Conservation (phyloP, 2,329 filamentous ascomycete species). For the Phialophora chinensis region DNA sequence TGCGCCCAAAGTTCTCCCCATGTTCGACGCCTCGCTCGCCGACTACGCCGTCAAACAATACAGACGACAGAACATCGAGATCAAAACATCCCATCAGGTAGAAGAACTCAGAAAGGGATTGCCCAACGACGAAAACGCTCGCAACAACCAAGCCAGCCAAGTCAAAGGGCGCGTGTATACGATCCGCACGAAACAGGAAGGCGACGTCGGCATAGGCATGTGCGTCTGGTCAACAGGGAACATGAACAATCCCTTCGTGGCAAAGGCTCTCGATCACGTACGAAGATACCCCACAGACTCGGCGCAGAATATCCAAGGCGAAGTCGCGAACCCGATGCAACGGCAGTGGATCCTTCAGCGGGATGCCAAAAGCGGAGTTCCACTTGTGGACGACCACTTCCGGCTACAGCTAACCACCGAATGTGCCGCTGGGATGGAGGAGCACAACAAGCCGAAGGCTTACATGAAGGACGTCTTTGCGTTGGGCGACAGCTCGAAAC, state of each 20-base stretch:
- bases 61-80: constrained; percentile 60
- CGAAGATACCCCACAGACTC: constrained; percentile 45
- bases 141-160: constrained; percentile 46
- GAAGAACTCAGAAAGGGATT: constrained; percentile 58
- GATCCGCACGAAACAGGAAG: constrained; percentile 62
- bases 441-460: constrained; percentile 43
- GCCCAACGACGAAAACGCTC: constrained; percentile 46
- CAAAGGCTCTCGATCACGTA: constrained; percentile 50
- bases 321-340: constrained; percentile 30
- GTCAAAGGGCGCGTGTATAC: constrained; percentile 56
- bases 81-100: constrained; percentile 65
- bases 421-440: constrained; percentile 32
- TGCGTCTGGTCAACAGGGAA: constrained; percentile 65
- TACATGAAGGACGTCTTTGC: constrained; percentile 61
- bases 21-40: constrained; percentile 65
- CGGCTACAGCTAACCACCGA: constrained; percentile 58
- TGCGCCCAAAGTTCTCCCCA: constrained; percentile 63
- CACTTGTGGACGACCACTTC: constrained; percentile 63
- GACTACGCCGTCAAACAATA: constrained; percentile 64
- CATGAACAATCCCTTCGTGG: constrained; percentile 62
- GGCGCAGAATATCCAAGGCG: constrained; percentile 40
- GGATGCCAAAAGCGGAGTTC: constrained; percentile 53
- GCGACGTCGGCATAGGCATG: constrained; percentile 65
- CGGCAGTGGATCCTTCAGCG: constrained; percentile 58
- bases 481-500: constrained; percentile 61